Percentiles rank a stretch among this genome's conserved stretches.
Conservation (phyloP, 2,329 filamentous ascomycete genomes). For the Fusarium haematococcum region DNA sequence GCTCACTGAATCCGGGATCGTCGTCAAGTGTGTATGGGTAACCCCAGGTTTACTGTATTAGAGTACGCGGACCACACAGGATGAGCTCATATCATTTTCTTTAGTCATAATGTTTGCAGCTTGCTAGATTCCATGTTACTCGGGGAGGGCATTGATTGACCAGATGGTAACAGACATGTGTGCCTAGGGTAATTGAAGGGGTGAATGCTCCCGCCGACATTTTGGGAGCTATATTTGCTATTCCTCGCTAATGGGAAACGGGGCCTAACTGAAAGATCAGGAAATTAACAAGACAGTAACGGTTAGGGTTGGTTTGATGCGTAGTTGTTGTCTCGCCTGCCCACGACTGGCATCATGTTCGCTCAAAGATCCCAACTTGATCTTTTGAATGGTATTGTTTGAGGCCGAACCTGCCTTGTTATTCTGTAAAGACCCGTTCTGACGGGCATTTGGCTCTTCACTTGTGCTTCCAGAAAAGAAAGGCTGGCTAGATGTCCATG, state of each 20-base stretch:
- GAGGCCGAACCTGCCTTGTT: background rate
- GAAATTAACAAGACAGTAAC: too few species aligned
- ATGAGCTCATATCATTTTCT: background rate
- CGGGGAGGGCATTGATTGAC: too few species aligned
- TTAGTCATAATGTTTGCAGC: background rate
- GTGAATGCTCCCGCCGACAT: background rate
- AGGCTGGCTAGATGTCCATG: background rate
- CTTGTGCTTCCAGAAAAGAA: background rate
- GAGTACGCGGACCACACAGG: background rate
- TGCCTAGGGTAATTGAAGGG: background rate
- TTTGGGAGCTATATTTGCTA: background rate
- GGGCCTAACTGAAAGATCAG: background rate
- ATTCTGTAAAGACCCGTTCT: background rate
- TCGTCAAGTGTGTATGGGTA: background rate
- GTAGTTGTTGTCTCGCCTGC: too few species aligned
- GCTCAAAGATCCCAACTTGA: background rate
- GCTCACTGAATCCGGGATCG: background rate
- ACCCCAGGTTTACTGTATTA: background rate
- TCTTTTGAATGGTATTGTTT: background rate
- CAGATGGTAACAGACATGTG: too few species aligned
- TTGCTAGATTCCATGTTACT: background rate
- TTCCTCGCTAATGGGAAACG: background rate
- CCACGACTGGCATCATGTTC: background rate
- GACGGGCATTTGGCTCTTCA: background rate
- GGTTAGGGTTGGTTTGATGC: background rate